These are phyloP conservation scores for Omphalotus olearius DNA, from an alignment of 1,284 basidiomycete genomes.

Conservation along the genomic window DNA sequence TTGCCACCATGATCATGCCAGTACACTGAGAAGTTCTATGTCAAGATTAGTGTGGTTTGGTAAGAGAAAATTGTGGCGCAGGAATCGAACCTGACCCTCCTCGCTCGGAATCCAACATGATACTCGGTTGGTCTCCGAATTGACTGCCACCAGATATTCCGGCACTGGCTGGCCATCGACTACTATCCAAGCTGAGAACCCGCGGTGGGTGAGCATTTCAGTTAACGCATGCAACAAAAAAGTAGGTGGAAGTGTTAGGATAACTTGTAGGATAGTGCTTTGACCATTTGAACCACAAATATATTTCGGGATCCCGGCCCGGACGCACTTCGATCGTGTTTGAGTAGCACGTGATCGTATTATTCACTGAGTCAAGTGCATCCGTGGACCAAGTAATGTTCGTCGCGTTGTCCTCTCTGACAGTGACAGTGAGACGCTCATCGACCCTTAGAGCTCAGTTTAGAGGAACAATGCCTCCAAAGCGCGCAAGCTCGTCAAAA, in stretches of 20 bases:
- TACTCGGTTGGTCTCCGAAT: slow-evolving; percentile 37
- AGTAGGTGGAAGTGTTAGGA: slow-evolving; percentile 1
- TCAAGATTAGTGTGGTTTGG: slow-evolving; percentile 5
- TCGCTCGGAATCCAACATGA: slow-evolving; percentile 64
- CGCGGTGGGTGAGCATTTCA: slow-evolving; percentile 49
- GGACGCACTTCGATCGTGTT: too few relatives aligned
- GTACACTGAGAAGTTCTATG: slow-evolving; percentile 50
- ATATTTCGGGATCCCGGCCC: too few relatives aligned
- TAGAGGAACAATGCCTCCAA: slow-evolving; percentile 27
- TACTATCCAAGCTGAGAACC: slow-evolving; percentile 64
- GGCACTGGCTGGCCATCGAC: slow-evolving; percentile 41
- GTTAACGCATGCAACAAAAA: slow-evolving; percentile 5
- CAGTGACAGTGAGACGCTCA: too few relatives aligned
- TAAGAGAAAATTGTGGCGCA: background rate
- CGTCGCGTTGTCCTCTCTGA: too few relatives aligned
- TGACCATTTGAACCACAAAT: too few relatives aligned
- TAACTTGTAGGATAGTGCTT: background rate
- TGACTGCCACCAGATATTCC: slow-evolving; percentile 48
- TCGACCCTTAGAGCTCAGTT: too few relatives aligned
- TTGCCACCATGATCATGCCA: slow-evolving; percentile 57
- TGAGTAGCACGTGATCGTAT: too few relatives aligned
- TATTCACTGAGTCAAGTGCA: too few relatives aligned
- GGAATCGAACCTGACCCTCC: slow-evolving; percentile 43
- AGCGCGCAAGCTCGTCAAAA: slow-evolving; percentile 28
- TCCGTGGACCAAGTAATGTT: too few relatives aligned